Percentiles rank a stretch among this genome's conserved stretches.
phyloP scores from a whole-genome alignment of 225 moss, liverwort and hornwort genomes.

The Asterella californica region DNA sequence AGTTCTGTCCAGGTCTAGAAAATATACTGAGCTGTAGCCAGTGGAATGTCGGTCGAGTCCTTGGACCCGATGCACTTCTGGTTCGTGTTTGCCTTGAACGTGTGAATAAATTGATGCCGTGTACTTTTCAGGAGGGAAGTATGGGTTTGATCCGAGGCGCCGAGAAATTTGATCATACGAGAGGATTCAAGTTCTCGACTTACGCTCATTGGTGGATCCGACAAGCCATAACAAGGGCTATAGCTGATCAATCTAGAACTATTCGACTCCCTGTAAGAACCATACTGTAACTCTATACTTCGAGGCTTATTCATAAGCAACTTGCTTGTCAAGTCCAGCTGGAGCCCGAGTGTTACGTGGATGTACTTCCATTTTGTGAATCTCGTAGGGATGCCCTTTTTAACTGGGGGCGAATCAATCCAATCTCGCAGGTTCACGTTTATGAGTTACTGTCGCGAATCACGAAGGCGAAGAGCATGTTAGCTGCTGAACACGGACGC shows the following conservation, averaged over 20 bases:
- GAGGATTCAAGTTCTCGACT: conserved; percentile 87
- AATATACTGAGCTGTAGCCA: no score
- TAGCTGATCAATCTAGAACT: conserved; percentile 85
- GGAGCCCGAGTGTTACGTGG: background rate
- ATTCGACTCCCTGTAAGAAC: conserved; percentile 70
- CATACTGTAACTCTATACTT: no score
- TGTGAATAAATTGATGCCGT: background rate
- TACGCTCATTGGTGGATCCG: conserved; percentile 97
- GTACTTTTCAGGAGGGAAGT: conserved; percentile 60
- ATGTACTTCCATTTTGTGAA: background rate
- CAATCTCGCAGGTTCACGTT: conserved; percentile 54
- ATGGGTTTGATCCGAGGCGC: conserved; percentile 85
- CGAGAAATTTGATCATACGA: conserved; percentile 80
- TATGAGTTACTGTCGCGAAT: conserved; percentile 83
- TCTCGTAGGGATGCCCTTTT: background rate
- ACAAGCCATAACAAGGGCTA: conserved; percentile 83
- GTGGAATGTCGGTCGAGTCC: no score
- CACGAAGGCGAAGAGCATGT: conserved; percentile 76
- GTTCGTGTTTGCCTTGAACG: no score
- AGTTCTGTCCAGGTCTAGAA: no score
- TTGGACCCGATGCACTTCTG: no score
- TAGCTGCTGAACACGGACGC: conserved; percentile 74
- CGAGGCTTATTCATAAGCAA: background rate
- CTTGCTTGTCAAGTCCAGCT: background rate
- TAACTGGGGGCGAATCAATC: background rate